Evolutionary conservation across 2,329 filamentous ascomycete genomes (phyloP), one percentile per base, ranked within the genome.

Genomic region (Pseudogymnoascus sp.): DNA sequence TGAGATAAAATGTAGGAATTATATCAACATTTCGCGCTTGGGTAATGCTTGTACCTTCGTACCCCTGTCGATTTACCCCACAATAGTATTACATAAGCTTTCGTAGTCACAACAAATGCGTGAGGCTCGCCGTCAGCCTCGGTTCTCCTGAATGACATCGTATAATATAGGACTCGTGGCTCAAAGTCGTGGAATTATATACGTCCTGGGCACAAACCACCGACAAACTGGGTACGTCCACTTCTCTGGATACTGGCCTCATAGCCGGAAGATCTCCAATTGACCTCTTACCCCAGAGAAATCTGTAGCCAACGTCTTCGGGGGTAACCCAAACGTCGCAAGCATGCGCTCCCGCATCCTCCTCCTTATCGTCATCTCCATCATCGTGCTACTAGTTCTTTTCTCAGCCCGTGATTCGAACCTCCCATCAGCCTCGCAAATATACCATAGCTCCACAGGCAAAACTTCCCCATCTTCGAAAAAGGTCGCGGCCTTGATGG

Each of bases 401-500:
- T 55, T 55, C 28, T 55, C 49, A 33, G n/a, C 49, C 49, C 49
- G 49, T 8, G 49, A 55, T 25, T 55, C 49, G 28, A 55, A 55
- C 5, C 49, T 55, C 1, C 28, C 28, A 7, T 55, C 49, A 21
- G 49, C 49, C n/a, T 55, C 49, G 49, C 28, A 55, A 55, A 55
- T 55, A 55, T 55, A 55, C 28, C 49, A 55, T 33, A 8, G 49
- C 16, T 6, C 49, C 7, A 16, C n/a, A 55, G 49, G 28, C 49
- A 55, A 33, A 18, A 55, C 5, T 18, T 55, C 28, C 28, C 28
- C 28, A 33, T 55, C 49, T 14, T 55, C 49, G 28, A 60, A 60
- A 3, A 74, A 74, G 59, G 75, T 70, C 4, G 76, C 75, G 0
- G 70, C 75, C 6, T 76, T 77, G 16, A 69, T 76, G 37, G 75